Conservation (phyloP, 345 rosid genomes). For the Noccaea bulbosa region DNA sequence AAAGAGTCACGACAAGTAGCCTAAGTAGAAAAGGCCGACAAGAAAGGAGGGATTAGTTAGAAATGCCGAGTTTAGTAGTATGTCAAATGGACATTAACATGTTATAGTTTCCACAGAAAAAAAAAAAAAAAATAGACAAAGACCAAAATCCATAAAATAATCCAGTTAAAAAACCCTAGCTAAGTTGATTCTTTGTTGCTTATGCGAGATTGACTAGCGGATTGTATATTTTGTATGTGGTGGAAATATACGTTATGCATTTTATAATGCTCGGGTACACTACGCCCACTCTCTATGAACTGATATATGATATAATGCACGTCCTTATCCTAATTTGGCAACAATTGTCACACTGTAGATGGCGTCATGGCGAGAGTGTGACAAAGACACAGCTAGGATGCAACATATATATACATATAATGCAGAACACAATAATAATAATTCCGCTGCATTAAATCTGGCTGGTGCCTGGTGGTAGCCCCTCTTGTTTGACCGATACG, state of each 20-base stretch:
- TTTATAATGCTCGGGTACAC: neutral
- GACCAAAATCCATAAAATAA: constrained; percentile 2
- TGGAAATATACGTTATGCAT: neutral
- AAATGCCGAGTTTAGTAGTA: constrained; percentile 19
- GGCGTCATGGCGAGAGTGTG: constrained; percentile 9
- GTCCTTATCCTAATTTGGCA: constrained; percentile 34
- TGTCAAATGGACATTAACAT: constrained; percentile 32
- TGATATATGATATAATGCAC: constrained; percentile 21
- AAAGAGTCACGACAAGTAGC: constrained; percentile 41
- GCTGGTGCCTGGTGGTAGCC: constrained; percentile 41
- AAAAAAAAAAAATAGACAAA: neutral
- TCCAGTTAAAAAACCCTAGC: neutral
- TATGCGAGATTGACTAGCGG: constrained; percentile 7
- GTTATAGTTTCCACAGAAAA: constrained; percentile 5
- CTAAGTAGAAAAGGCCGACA: constrained; percentile 42
- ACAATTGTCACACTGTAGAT: constrained; percentile 18
- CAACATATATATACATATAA: neutral
- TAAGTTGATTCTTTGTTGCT: constrained; percentile 4
- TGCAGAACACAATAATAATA: constrained; percentile 20
- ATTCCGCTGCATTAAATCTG: constrained; percentile 32
- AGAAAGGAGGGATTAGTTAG: constrained; percentile 32
- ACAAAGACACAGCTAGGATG: constrained; percentile 30
- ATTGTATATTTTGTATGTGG: neutral
- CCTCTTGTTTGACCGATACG: constrained; percentile 30
- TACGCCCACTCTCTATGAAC: constrained; percentile 3